phyloP scores from a whole-genome alignment of 2,329 filamentous ascomycete genomes.

The Anthostomella pinea region DNA sequence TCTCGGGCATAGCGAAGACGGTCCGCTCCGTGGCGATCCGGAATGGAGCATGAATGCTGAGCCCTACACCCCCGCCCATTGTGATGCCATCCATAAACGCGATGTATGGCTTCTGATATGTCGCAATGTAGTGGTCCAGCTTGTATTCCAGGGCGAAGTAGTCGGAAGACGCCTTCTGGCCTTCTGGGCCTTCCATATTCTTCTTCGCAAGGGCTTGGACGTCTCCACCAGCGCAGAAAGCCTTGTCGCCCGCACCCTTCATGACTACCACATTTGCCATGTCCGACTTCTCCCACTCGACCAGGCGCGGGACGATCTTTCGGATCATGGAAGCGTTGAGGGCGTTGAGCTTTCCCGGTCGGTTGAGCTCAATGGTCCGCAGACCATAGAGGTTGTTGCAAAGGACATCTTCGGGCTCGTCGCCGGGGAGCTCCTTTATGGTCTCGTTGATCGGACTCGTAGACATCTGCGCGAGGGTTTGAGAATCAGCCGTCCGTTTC shows the following conservation, averaged over 20 bases:
- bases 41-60: constrained; percentile 93
- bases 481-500: background rate
- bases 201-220: constrained; percentile 73
- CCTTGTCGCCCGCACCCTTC: constrained; percentile 80
- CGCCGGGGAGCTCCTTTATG: constrained; percentile 58
- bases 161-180: constrained; percentile 70
- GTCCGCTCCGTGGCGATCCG: constrained; percentile 95
- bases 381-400: constrained; percentile 88
- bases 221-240: constrained; percentile 92
- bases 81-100: constrained; percentile 97
- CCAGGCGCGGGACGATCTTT: constrained; percentile 85
- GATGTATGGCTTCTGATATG: constrained; percentile 88
- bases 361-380: constrained; percentile 89
- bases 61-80: constrained; percentile 94
- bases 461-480: constrained; percentile 35
- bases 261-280: constrained; percentile 90
- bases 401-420: constrained; percentile 86
- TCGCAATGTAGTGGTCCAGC: constrained; percentile 92
- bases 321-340: constrained; percentile 92
- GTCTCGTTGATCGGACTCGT: constrained; percentile 25
- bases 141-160: constrained; percentile 97
- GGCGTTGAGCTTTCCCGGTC: constrained; percentile 86
- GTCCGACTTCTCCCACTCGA: constrained; percentile 94
- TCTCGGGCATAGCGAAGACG: constrained; percentile 97
- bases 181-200: constrained; percentile 66